Conservation (phyloP, 2,329 filamentous ascomycete genomes). For the Curvularia lunata region DNA sequence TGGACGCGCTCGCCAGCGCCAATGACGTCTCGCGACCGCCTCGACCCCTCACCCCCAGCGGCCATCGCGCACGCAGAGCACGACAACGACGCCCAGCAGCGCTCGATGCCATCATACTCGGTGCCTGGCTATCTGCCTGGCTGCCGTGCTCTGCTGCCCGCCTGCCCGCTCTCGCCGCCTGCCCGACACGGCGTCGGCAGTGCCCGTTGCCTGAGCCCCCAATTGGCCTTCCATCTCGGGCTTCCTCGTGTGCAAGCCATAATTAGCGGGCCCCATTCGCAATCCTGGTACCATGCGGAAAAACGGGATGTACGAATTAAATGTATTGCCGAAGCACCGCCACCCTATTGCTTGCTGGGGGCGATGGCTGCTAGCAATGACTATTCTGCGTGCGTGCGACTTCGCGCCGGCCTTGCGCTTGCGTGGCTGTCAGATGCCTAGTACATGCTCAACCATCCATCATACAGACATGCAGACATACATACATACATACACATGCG, state of each 20-base stretch:
- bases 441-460: too few relatives aligned
- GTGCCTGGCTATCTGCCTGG: slow-evolving; percentile 3
- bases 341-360: slow-evolving; percentile 11
- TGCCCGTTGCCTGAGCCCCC: slow-evolving; percentile 3
- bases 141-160: not conserved
- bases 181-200: not conserved
- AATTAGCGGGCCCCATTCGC: slow-evolving; percentile 20
- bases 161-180: not conserved
- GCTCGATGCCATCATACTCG: too few relatives aligned
- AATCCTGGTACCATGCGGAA: slow-evolving; percentile 28
- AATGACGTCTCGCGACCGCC: slow-evolving; percentile 28
- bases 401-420: not conserved
- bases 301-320: slow-evolving; percentile 23
- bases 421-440: not conserved
- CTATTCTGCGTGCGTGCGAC: not conserved
- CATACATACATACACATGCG: not conserved
- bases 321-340: slow-evolving; percentile 25
- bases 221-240: slow-evolving; percentile 15
- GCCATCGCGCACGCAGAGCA: too few relatives aligned
- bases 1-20: slow-evolving; percentile 18
- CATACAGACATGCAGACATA: not conserved
- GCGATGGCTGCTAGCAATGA: slow-evolving; percentile 6
- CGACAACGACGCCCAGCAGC: too few relatives aligned
- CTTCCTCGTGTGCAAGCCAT: slow-evolving; percentile 19
- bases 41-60: slow-evolving; percentile 11